Base-by-base conservation (phyloP, 305 asterid species). In the Fraxinus floribunda region DNA sequence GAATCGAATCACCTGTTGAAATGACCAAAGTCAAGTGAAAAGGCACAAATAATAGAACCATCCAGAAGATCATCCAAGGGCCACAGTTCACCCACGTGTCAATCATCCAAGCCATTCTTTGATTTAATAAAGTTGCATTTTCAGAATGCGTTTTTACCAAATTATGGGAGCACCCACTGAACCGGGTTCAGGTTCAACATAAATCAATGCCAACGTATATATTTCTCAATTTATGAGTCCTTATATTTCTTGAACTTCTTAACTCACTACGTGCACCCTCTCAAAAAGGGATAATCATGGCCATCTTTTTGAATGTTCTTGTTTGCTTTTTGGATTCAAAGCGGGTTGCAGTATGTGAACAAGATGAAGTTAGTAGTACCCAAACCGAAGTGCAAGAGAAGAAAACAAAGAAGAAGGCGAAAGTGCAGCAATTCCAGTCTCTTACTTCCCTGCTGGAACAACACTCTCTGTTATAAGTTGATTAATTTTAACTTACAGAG, bases 401-500 rank as follows among this genome's bases (percentile, higher is more conserved):
- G 49, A 46, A 7, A 24, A 32, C 36, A 7, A 34, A 20, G 39
- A 32, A 20, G 60, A 30, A 79, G 62, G 13, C 41, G 34, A 35
- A 38, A 18, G 81, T 75, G 86, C 83, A 20, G 68, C 83, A 5
- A 76, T 84, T 76, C 84, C 79, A 5, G 34, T 80, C 76, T 20
- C 86, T 10, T 83, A 3, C 35, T 32, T 79, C 83, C 83, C 83
- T 15, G 7, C 80, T 49, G 86, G 84, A 52, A 79, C 78, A 1
- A 71, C 78, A 34, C 29, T 83, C 3, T 36, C 29, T 81, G 64
- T 66, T 66, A 66, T 66, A 66, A 66, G 74, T 66, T 10, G 18
- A 66, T 66, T 66, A 26, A 11, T 26, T 66, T 66, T 16, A 26
- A 11, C n/a, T 24, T 26, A 0, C 16, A 22, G 73, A 64, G 73